Conservation (phyloP, 805 yeast species). For the Ascoidea tarda region DNA sequence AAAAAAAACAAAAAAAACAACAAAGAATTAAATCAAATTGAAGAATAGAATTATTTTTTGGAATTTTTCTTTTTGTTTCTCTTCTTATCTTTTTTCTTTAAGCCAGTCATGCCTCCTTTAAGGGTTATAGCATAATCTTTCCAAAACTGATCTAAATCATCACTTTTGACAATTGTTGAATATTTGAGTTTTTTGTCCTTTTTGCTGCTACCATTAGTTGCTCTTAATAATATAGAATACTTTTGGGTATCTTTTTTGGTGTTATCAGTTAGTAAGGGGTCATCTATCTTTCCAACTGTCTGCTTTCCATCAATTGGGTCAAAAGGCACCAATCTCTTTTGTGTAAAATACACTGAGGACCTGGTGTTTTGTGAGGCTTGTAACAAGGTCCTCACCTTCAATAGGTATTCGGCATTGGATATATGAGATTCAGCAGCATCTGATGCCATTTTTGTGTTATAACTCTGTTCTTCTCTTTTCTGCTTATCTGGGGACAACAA, state of each 20-base stretch:
- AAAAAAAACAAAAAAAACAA: too few species aligned
- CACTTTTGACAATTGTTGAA: constrained; percentile 57
- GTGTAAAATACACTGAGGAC: constrained; percentile 45
- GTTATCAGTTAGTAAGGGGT: constrained; percentile 14
- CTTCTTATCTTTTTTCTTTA: constrained; percentile 73
- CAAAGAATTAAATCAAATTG: too few species aligned
- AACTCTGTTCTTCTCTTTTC: too few species aligned
- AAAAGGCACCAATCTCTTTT: constrained; percentile 30
- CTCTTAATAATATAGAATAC: constrained; percentile 56
- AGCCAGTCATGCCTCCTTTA: constrained; percentile 60
- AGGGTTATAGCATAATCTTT: constrained; percentile 51
- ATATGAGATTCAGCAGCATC: too few species aligned
- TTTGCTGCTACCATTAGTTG: constrained; percentile 41
- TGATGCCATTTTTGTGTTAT: too few species aligned
- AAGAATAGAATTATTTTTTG: constrained; percentile 9
- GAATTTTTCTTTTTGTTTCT: constrained; percentile 43
- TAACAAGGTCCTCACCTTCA: constrained; percentile 3
- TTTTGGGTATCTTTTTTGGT: constrained; percentile 14
- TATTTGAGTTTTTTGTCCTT: constrained; percentile 41
- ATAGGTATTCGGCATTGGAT: constrained; percentile 2
- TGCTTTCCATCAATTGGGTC: constrained; percentile 16
- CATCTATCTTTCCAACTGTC: constrained; percentile 13
- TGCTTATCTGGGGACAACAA: too few species aligned
- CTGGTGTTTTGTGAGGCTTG: constrained; percentile 21
- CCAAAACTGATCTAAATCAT: constrained; percentile 64